Evolutionary conservation across 2,329 filamentous ascomycete genomes (phyloP).

Genomic region (Plenodomus lindquistii): DNA sequence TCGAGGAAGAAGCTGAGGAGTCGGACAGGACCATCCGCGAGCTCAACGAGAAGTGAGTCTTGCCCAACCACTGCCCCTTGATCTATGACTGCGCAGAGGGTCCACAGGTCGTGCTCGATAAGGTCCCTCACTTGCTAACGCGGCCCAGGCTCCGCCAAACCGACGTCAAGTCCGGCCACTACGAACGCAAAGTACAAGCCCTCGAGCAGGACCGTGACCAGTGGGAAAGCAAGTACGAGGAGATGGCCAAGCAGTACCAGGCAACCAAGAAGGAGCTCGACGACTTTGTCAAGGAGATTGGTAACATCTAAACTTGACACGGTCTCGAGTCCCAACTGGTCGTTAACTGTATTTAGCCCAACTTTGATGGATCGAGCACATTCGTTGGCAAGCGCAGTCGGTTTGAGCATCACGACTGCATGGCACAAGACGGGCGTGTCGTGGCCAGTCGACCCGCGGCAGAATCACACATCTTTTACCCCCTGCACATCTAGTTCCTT

Average conservation of each 20-base stretch:
- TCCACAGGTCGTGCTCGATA: background rate
- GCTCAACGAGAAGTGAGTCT: slow-evolving; percentile 93
- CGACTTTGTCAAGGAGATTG: slow-evolving; percentile 87
- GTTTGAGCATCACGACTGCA: slow-evolving; percentile 18
- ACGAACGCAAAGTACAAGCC: slow-evolving; percentile 98
- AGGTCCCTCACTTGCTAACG: slow-evolving; percentile 18
- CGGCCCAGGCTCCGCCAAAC: slow-evolving; percentile 85
- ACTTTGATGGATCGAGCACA: slow-evolving; percentile 24
- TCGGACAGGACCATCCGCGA: slow-evolving; percentile 95
- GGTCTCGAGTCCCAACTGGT: slow-evolving; percentile 27
- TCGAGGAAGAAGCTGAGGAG: slow-evolving; percentile 97
- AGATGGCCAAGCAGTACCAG: slow-evolving; percentile 89
- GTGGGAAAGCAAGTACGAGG: slow-evolving; percentile 98
- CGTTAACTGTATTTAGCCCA: slow-evolving; percentile 35
- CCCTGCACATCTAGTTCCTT: slow-evolving; percentile 31
- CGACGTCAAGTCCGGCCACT: slow-evolving; percentile 98
- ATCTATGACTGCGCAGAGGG: background rate
- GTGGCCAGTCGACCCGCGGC: slow-evolving; percentile 12
- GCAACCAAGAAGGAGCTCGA: slow-evolving; percentile 86
- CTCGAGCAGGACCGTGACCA: slow-evolving; percentile 88
- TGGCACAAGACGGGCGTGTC: slow-evolving; percentile 11
- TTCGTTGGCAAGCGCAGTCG: slow-evolving; percentile 11
- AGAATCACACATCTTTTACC: slow-evolving; percentile 21
- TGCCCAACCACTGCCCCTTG: background rate
- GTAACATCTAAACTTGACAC: slow-evolving; percentile 73